phyloP scores from a whole-genome alignment of 129 eudicot species.

The Centella asiatica region DNA sequence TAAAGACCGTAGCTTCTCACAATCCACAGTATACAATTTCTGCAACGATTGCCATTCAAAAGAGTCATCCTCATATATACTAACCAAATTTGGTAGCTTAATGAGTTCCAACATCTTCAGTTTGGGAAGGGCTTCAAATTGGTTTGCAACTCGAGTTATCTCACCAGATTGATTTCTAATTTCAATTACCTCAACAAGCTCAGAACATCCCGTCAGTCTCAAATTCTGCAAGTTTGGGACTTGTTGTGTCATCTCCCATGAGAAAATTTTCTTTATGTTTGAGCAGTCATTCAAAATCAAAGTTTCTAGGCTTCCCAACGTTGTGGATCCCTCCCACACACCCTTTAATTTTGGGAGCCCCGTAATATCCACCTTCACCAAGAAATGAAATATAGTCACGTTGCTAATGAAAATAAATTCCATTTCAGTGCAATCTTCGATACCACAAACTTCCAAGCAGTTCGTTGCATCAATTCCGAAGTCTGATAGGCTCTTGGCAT shows the following conservation, averaged over 20 bases:
- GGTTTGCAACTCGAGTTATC: not conserved
- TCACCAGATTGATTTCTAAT: not conserved
- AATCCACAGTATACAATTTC: not conserved
- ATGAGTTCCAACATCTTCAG: not conserved
- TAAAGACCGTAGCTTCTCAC: not conserved
- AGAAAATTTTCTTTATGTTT: slow-evolving; percentile 1
- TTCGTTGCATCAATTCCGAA: not conserved
- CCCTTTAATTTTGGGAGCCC: not conserved
- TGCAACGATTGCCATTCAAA: not conserved
- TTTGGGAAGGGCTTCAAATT: not conserved
- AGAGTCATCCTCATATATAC: not conserved
- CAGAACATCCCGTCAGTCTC: not conserved
- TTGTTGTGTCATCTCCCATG: not conserved
- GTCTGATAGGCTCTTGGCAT: not conserved
- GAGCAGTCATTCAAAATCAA: not conserved
- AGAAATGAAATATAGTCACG: not conserved
- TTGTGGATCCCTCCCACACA: not conserved
- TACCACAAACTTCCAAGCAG: not conserved
- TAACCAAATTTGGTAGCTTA: slow-evolving; percentile 1
- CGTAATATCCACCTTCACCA: not conserved
- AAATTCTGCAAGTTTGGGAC: slow-evolving; percentile 2
- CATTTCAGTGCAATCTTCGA: slow-evolving; percentile 3
- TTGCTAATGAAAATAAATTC: not conserved
- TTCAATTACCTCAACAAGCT: slow-evolving; percentile 2
- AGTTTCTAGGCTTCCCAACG: not conserved